Conservation (phyloP, 2,329 filamentous ascomycete genomes). For the Trichoderma polysporum region DNA sequence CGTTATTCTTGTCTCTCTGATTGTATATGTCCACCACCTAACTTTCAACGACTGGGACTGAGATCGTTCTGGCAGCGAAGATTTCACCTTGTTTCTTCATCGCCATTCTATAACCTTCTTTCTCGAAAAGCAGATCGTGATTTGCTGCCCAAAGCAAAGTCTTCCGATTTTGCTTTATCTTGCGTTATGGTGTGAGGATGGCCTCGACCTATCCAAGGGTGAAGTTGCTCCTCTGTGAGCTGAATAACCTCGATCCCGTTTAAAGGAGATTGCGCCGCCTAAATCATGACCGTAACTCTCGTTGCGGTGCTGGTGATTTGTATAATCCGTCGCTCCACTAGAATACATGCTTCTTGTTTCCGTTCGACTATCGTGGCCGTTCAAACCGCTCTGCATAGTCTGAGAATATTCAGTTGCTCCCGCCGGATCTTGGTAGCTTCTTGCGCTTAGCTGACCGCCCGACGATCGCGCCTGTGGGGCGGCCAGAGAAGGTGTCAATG, state of each 20-base stretch:
- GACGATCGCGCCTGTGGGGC: conserved; percentile 21
- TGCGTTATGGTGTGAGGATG: neutral
- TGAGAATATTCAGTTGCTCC: conserved; percentile 54
- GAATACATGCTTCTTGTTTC: conserved; percentile 48
- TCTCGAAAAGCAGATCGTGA: neutral
- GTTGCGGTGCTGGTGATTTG: conserved; percentile 12
- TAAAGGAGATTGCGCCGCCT: neutral
- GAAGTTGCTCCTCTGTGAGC: neutral
- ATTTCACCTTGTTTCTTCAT: neutral
- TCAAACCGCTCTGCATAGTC: conserved; percentile 36
- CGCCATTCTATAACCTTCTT: neutral
- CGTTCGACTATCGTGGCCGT: conserved; percentile 38
- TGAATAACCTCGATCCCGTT: conserved; percentile 17
- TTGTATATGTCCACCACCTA: neutral
- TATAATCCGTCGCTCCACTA: conserved; percentile 33
- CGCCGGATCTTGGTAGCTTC: conserved; percentile 52
- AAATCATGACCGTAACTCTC: conserved; percentile 14
- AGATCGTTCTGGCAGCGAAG: neutral
- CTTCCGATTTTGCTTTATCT: neutral
- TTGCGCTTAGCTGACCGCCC: conserved; percentile 34
- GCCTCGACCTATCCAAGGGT: neutral
- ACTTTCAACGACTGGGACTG: neutral
- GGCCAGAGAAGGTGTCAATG: conserved; percentile 37
- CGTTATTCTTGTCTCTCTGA: neutral
- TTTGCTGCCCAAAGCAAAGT: neutral